phyloP scores from a whole-genome alignment of 2,329 filamentous ascomycete genomes.

The Lasiodiplodia citricola region DNA sequence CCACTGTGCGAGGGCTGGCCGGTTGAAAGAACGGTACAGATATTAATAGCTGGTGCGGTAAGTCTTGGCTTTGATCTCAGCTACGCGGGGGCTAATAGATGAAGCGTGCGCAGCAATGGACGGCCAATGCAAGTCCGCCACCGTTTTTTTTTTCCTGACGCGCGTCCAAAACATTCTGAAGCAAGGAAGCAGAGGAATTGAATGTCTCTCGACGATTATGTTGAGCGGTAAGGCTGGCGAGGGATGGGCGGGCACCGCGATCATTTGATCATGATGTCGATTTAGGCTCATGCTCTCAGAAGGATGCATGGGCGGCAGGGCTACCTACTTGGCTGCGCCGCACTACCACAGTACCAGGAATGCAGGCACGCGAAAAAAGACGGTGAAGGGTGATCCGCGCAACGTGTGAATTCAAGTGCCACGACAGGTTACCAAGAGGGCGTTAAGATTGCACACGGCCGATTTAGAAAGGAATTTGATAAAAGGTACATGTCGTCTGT shows the following conservation, averaged over 20 bases:
- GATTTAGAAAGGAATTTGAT: constrained; percentile 18
- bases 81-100: background rate
- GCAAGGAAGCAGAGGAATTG: background rate
- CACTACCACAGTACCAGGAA: background rate
- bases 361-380: constrained; percentile 12
- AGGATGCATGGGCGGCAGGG: too few relatives aligned
- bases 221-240: background rate
- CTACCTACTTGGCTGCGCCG: background rate
- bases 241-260: background rate
- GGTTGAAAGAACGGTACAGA: background rate
- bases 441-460: constrained; percentile 12
- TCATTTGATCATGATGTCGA: background rate
- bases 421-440: background rate
- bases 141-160: background rate
- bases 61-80: background rate
- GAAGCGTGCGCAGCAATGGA: background rate
- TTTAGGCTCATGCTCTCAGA: background rate
- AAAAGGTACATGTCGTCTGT: background rate
- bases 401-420: constrained; percentile 6
- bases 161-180: background rate
- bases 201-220: background rate
- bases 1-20: background rate
- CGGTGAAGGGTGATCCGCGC: constrained; percentile 12
- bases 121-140: background rate
- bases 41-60: background rate